A percentile compares a stretch with the other conserved stretches of the same genome.
These are phyloP conservation scores for Gaeumannomyces tritici DNA, from an alignment of 2,329 filamentous ascomycete species.

Conservation along the genomic window DNA sequence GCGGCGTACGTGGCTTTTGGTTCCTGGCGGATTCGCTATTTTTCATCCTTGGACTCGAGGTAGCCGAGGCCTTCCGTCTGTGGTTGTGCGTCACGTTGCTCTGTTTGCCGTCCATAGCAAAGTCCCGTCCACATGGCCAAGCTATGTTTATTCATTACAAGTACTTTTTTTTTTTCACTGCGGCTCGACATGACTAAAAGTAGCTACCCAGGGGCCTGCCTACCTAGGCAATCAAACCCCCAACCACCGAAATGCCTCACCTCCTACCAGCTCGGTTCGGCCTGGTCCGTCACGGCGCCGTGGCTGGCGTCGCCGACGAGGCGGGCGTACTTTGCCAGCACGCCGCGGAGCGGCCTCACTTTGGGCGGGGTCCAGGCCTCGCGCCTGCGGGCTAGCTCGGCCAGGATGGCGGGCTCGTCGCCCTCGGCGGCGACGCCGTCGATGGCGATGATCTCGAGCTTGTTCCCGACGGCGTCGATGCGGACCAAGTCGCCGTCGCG, in stretches of 20 bases:
- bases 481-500: slow-evolving; percentile 73
- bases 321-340: slow-evolving; percentile 80
- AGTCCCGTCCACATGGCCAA: too few relatives aligned
- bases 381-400: slow-evolving; percentile 53
- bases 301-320: slow-evolving; percentile 87
- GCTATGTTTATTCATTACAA: too few relatives aligned
- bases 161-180: too few relatives aligned
- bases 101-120: too few relatives aligned
- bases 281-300: slow-evolving; percentile 74
- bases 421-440: slow-evolving; percentile 7
- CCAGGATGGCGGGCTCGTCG: slow-evolving; percentile 8
- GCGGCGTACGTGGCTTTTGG: too few relatives aligned
- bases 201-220: too few relatives aligned
- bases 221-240: too few relatives aligned
- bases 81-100: too few relatives aligned
- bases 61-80: too few relatives aligned
- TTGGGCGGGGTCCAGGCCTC: slow-evolving; percentile 57
- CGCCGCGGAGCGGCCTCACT: slow-evolving; percentile 68
- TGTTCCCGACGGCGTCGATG: slow-evolving; percentile 76
- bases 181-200: too few relatives aligned
- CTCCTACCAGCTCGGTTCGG: slow-evolving; percentile 14
- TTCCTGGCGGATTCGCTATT: too few relatives aligned
- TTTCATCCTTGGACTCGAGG: too few relatives aligned
- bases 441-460: slow-evolving; percentile 55
- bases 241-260: neutral